phyloP scores from a whole-genome alignment of 1,139 yeast genomes.

The Magnusiomyces ingens region DNA sequence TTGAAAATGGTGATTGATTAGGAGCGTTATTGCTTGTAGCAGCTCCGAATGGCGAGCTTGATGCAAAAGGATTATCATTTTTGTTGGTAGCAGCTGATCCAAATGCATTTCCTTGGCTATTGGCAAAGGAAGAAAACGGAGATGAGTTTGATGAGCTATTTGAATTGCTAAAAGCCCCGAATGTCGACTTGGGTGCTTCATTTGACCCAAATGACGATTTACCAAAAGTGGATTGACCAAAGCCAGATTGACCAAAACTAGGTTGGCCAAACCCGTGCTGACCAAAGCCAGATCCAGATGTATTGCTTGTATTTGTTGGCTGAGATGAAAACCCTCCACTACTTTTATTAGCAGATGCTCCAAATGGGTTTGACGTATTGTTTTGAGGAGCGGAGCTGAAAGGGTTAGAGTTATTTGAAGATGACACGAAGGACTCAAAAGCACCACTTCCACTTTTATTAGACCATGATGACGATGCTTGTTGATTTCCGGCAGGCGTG shows the following conservation, averaged over 20 bases:
- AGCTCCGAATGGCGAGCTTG: slow-evolving; percentile 7
- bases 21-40: slow-evolving; percentile 8
- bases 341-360: background rate
- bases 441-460: slow-evolving; percentile 15
- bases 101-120: background rate
- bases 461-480: slow-evolving; percentile 7
- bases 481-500: slow-evolving; percentile 15
- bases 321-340: background rate
- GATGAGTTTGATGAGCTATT: slow-evolving; percentile 21
- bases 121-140: slow-evolving; percentile 10
- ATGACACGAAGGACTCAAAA: slow-evolving; percentile 21
- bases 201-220: slow-evolving; percentile 21
- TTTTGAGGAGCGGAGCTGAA: slow-evolving; percentile 13
- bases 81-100: background rate
- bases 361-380: background rate
- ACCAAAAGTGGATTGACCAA: slow-evolving; percentile 23
- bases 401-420: slow-evolving; percentile 20
- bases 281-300: slow-evolving; percentile 20
- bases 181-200: slow-evolving; percentile 15
- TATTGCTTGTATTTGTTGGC: slow-evolving; percentile 4
- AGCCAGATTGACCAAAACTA: slow-evolving; percentile 16
- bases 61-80: slow-evolving; percentile 16
- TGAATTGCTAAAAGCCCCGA: slow-evolving; percentile 18
- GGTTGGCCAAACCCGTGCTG: background rate
- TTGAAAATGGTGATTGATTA: background rate